Percentiles rank a stretch among this genome's conserved stretches.
phyloP scores from a whole-genome alignment of 1,284 basidiomycete genomes.

The Thecaphora thlaspeos region DNA sequence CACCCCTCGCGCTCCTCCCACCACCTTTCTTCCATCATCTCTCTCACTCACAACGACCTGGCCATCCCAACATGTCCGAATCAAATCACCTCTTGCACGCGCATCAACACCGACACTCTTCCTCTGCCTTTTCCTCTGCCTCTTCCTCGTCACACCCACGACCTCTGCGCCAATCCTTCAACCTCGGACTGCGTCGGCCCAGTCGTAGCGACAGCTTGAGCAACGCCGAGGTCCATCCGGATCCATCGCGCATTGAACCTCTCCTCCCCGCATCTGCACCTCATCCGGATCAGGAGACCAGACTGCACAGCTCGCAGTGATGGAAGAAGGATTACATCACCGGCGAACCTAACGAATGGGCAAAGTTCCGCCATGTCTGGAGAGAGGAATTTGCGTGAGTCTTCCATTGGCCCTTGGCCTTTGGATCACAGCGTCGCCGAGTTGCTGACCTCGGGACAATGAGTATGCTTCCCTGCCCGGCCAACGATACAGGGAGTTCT shows the following conservation, averaged over 20 bases:
- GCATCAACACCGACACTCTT: background rate
- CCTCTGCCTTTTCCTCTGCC: background rate
- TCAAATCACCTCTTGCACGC: background rate
- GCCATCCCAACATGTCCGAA: background rate
- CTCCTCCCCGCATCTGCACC: constrained; percentile 24
- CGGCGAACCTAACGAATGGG: constrained; percentile 25
- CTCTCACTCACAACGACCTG: too few species aligned
- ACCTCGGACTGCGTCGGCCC: too few species aligned
- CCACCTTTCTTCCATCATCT: background rate
- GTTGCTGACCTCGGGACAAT: too few species aligned
- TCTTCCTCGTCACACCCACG: background rate
- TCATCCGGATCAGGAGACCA: constrained; percentile 14
- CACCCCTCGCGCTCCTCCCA: too few species aligned
- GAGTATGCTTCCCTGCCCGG: background rate
- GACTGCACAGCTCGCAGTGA: constrained; percentile 37
- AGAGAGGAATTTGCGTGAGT: constrained; percentile 35
- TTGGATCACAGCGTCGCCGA: too few species aligned
- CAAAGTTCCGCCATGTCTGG: constrained; percentile 27
- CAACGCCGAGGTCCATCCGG: constrained; percentile 19
- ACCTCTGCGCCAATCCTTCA: too few species aligned
- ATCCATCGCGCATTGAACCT: constrained; percentile 7
- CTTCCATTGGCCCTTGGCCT: too few species aligned
- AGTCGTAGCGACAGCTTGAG: constrained; percentile 5
- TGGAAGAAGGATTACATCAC: constrained; percentile 1
- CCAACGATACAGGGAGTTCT: constrained; percentile 20